Evolutionary conservation across 148 eudicot species (phyloP).

Genomic region (Fagopyrum esculentum): DNA sequence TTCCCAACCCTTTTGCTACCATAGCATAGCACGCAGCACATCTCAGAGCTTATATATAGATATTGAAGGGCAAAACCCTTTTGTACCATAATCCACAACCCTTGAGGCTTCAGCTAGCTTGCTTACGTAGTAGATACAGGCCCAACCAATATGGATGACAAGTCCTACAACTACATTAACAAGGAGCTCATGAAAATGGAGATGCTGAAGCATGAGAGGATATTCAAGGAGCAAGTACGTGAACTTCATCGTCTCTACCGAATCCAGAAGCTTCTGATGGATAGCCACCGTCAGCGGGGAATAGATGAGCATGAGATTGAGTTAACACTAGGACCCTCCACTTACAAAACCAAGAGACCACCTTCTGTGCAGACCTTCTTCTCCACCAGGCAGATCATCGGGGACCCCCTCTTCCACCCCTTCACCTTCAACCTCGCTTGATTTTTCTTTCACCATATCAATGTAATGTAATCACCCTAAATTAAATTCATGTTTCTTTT

Average conservation of each 20-base stretch:
- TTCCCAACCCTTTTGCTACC: constrained; percentile 35
- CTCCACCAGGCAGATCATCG: neutral
- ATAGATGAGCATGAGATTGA: constrained; percentile 13
- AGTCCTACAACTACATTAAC: constrained; percentile 27
- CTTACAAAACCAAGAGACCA: neutral
- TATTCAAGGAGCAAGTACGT: constrained; percentile 60
- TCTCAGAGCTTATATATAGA: neutral
- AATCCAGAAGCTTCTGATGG: constrained; percentile 14
- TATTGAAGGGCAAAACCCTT: neutral
- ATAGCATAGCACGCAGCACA: too few relatives aligned
- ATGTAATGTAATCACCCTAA: too few relatives aligned
- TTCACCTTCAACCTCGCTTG: constrained; percentile 57
- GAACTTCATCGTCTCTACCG: constrained; percentile 16
- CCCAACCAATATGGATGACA: neutral
- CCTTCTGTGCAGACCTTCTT: constrained; percentile 1
- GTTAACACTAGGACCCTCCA: constrained; percentile 8
- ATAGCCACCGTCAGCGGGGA: neutral
- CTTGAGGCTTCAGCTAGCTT: too few relatives aligned
- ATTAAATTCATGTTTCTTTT: too few relatives aligned
- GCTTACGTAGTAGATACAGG: too few relatives aligned
- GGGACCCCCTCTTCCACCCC: constrained; percentile 38
- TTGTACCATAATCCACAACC: too few relatives aligned
- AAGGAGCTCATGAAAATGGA: constrained; percentile 78
- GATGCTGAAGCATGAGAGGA: constrained; percentile 86
- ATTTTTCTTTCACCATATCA: neutral